phyloP scores from a whole-genome alignment of 1,284 basidiomycete species.

The Fistulina hepatica region DNA sequence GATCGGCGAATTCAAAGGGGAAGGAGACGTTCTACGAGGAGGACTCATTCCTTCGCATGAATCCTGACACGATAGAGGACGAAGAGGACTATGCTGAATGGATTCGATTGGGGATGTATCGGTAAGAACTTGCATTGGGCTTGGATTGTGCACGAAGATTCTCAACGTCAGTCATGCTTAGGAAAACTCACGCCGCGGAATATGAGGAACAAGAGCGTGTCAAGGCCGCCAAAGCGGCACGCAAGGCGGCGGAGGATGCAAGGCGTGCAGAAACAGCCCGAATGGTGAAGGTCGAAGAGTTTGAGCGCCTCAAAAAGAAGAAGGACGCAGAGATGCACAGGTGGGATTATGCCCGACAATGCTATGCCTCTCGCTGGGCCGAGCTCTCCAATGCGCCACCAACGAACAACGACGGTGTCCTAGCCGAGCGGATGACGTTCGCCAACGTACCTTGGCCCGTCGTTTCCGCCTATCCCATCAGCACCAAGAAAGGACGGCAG shows the following conservation, averaged over 20 bases:
- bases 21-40: conserved; percentile 27
- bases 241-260: conserved; percentile 42
- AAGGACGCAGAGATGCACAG: conserved; percentile 29
- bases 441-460: conserved; percentile 76
- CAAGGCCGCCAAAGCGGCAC: conserved; percentile 39
- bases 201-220: conserved; percentile 49
- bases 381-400: conserved; percentile 28
- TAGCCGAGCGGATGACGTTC: conserved; percentile 28
- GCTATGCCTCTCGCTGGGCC: conserved; percentile 53
- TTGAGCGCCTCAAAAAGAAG: conserved; percentile 36
- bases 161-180: conserved; percentile 19
- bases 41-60: conserved; percentile 32
- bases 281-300: conserved; percentile 40
- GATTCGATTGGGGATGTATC: conserved; percentile 71
- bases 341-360: conserved; percentile 33
- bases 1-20: conserved; percentile 15
- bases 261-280: conserved; percentile 40
- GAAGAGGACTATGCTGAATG: conserved; percentile 82
- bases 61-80: conserved; percentile 59
- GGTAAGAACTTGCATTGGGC: conserved; percentile 28
- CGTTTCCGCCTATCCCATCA: conserved; percentile 25
- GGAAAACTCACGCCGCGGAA: conserved; percentile 56
- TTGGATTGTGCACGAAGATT: conserved; percentile 3
- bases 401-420: conserved; percentile 12
- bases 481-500: conserved; percentile 10